phyloP scores from a whole-genome alignment of 257 asterid genomes.

The Capsicum pubescens region DNA sequence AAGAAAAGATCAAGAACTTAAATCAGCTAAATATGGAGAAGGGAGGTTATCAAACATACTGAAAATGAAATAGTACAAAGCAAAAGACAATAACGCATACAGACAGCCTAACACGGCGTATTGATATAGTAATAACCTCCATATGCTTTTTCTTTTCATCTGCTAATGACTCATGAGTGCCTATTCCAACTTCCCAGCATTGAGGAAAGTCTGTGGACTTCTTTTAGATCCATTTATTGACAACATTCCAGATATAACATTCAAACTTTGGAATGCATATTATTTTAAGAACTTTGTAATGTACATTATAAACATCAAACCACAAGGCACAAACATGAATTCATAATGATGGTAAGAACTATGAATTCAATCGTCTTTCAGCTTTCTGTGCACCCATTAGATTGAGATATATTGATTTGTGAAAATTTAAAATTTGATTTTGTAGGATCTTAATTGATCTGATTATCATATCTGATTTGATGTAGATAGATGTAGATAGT shows the following conservation, averaged over 20 bases:
- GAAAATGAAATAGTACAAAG: background rate
- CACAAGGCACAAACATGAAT: background rate
- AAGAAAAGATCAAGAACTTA: slow-evolving; percentile 11
- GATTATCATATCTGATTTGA: no score
- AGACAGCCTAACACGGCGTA: background rate
- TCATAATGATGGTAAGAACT: background rate
- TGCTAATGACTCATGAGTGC: background rate
- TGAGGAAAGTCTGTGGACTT: slow-evolving; percentile 23
- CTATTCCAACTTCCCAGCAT: slow-evolving; percentile 1
- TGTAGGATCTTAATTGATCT: no score
- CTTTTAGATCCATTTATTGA: slow-evolving; percentile 7
- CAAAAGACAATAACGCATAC: background rate
- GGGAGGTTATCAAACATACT: slow-evolving; percentile 15
- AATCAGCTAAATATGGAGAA: slow-evolving; percentile 14
- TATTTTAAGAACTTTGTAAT: background rate
- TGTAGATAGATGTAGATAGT: no score
- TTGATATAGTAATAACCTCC: slow-evolving; percentile 10
- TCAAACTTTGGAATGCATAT: background rate
- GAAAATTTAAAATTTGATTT: no score
- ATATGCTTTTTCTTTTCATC: slow-evolving; percentile 26
- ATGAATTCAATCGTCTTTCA: background rate
- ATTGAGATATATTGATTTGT: background rate
- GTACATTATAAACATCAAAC: background rate
- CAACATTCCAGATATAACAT: background rate
- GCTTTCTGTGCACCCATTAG: background rate